Percentiles rank a stretch among this genome's conserved stretches.
Evolutionary conservation across 2,329 filamentous ascomycete genomes (phyloP).

Genomic region (Whalleya microplaca): DNA sequence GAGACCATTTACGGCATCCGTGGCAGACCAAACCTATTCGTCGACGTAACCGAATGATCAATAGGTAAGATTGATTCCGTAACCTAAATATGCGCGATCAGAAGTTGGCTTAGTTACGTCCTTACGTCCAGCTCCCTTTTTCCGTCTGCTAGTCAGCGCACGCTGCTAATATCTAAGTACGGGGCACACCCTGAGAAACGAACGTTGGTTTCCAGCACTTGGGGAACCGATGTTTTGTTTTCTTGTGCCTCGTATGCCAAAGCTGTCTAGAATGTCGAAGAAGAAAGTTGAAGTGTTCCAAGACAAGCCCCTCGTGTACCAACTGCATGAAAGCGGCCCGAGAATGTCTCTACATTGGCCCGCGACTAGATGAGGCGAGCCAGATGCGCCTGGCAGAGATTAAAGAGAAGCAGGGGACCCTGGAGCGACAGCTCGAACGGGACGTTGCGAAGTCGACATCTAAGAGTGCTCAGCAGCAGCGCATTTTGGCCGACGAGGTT

Average conservation of each 20-base stretch:
- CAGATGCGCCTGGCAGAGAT: conserved; percentile 74
- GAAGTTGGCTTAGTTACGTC: background rate
- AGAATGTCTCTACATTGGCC: conserved; percentile 66
- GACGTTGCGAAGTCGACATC: conserved; percentile 60
- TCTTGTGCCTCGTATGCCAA: conserved; percentile 19
- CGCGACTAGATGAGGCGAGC: conserved; percentile 69
- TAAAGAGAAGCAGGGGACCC: conserved; percentile 75
- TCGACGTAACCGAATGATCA: conserved; percentile 67
- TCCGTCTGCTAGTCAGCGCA: background rate
- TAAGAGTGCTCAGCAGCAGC: conserved; percentile 38
- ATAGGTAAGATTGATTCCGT: conserved; percentile 52
- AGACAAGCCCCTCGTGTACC: conserved; percentile 66
- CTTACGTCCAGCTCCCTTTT: background rate
- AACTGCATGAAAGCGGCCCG: conserved; percentile 63
- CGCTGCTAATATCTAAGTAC: background rate
- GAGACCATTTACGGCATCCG: conserved; percentile 25
- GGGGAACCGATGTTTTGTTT: conserved; percentile 19
- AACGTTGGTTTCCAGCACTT: background rate
- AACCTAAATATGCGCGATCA: conserved; percentile 8
- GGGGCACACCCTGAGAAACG: background rate
- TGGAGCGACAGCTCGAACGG: conserved; percentile 71
- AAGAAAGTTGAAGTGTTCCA: conserved; percentile 80
- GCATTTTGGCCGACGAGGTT: conserved; percentile 53
- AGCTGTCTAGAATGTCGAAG: conserved; percentile 58
- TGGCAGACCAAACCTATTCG: conserved; percentile 50